A percentile compares a stretch with the other conserved stretches of the same genome.
phyloP scores from a whole-genome alignment of 2,329 filamentous ascomycete genomes.

The Basipetospora sp. region DNA sequence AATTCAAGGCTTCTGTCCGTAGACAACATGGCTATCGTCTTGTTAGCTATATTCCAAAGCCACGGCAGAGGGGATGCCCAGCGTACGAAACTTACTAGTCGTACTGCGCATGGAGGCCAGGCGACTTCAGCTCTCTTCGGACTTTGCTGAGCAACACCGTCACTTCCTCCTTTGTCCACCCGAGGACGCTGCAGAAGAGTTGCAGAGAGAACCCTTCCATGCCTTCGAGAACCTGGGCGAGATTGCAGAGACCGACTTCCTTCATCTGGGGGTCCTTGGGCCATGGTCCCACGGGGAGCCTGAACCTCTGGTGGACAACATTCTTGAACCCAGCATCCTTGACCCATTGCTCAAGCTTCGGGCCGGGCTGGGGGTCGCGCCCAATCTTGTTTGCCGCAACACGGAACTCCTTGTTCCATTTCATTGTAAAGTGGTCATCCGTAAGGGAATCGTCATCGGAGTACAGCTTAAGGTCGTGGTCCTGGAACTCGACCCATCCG shows the following conservation, averaged over 20 bases:
- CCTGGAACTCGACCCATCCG: constrained; percentile 41
- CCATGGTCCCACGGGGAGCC: constrained; percentile 41
- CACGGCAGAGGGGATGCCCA: too few relatives aligned
- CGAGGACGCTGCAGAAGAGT: constrained; percentile 15
- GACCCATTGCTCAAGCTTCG: constrained; percentile 13
- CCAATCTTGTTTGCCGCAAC: constrained; percentile 12
- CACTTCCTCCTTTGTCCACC: constrained; percentile 15
- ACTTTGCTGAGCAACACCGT: constrained; percentile 15
- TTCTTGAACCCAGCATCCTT: constrained; percentile 35
- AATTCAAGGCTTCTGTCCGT: too few relatives aligned
- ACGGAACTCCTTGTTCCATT: constrained; percentile 13
- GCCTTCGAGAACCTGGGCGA: constrained; percentile 10
- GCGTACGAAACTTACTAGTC: constrained; percentile 12
- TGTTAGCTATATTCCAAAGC: too few relatives aligned
- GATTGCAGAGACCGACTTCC: constrained; percentile 11
- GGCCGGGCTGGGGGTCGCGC: constrained; percentile 16
- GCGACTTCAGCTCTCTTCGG: constrained; percentile 15
- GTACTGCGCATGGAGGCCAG: constrained; percentile 14
- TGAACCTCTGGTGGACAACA: constrained; percentile 33
- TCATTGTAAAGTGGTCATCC: constrained; percentile 10
- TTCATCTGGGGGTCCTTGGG: constrained; percentile 25
- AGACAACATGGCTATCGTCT: too few relatives aligned
- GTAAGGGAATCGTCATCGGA: constrained; percentile 16
- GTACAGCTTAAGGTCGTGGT: constrained; percentile 24
- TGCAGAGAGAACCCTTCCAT: constrained; percentile 13